Conservation (phyloP, 169 alveolate species). For the Plasmodium knowlesi region DNA sequence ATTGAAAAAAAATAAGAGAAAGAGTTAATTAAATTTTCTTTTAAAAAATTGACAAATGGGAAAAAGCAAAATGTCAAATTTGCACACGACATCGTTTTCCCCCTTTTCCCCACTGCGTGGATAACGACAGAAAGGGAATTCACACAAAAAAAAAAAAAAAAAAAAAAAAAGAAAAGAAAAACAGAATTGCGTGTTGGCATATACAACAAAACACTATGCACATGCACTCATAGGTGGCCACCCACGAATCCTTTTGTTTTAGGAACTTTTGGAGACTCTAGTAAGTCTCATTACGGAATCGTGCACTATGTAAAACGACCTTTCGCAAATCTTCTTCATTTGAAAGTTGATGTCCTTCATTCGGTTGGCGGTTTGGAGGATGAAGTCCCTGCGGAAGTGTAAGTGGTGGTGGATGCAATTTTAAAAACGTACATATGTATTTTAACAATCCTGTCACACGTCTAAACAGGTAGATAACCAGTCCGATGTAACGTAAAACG, state of each 20-base stretch:
- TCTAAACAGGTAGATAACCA: background rate
- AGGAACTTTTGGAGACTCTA: constrained; percentile 44
- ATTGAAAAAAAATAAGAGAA: background rate
- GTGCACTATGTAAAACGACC: constrained; percentile 37
- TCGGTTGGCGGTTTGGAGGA: constrained; percentile 61
- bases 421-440: background rate
- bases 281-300: constrained; percentile 46
- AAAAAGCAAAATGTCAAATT: background rate
- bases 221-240: background rate
- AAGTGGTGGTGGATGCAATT: background rate
- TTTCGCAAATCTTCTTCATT: constrained; percentile 70
- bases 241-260: background rate
- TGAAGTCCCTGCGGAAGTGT: constrained; percentile 40
- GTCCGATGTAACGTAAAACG: background rate
- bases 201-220: background rate
- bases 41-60: background rate
- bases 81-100: background rate
- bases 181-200: background rate
- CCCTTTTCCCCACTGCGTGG: background rate
- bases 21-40: background rate
- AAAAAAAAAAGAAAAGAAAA: background rate
- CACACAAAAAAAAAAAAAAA: background rate
- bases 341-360: constrained; percentile 65
- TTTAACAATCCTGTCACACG: background rate
- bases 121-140: background rate